phyloP scores from a whole-genome alignment of 1,284 basidiomycete species.

The Hypsizygus ulmarius region DNA sequence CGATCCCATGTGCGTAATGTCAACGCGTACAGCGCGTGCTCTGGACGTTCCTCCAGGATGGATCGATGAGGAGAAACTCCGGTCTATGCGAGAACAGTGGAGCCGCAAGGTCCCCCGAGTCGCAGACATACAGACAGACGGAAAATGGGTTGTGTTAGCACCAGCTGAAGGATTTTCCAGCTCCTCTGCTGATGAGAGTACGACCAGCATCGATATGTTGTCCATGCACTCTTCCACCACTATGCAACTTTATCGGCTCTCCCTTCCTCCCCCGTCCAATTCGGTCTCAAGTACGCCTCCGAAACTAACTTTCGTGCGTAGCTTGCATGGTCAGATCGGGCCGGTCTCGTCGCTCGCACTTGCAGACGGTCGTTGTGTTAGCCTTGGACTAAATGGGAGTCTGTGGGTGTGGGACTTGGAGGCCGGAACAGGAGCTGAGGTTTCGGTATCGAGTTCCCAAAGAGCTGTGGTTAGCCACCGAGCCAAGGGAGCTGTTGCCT shows the following conservation, averaged over 20 bases:
- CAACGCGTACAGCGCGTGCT: slow-evolving; percentile 62
- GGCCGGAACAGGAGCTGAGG: slow-evolving; percentile 59
- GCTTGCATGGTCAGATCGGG: slow-evolving; percentile 62
- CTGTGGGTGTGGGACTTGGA: slow-evolving; percentile 86
- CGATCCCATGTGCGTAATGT: slow-evolving; percentile 42
- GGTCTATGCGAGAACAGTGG: slow-evolving; percentile 70
- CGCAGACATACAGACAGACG: slow-evolving; percentile 72
- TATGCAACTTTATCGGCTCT: slow-evolving; percentile 71
- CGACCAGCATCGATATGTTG: slow-evolving; percentile 22
- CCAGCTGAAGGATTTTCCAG: slow-evolving; percentile 34
- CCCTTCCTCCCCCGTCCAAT: slow-evolving; percentile 51
- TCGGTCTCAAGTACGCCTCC: slow-evolving; percentile 48
- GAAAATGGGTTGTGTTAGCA: slow-evolving; percentile 79
- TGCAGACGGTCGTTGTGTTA: slow-evolving; percentile 77
- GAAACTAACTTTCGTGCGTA: slow-evolving; percentile 69
- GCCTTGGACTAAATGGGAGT: slow-evolving; percentile 63
- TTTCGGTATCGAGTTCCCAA: slow-evolving; percentile 29
- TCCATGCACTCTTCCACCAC: slow-evolving; percentile 47
- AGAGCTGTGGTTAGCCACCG: slow-evolving; percentile 8
- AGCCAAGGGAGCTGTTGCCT: slow-evolving; percentile 51
- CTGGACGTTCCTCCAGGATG: slow-evolving; percentile 70
- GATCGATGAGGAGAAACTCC: slow-evolving; percentile 63
- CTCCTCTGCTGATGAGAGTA: slow-evolving; percentile 23
- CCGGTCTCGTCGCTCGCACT: slow-evolving; percentile 66
- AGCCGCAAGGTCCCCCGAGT: slow-evolving; percentile 65